Conservation (phyloP, 148 eudicot genomes). For the Arbutus unedo region DNA sequence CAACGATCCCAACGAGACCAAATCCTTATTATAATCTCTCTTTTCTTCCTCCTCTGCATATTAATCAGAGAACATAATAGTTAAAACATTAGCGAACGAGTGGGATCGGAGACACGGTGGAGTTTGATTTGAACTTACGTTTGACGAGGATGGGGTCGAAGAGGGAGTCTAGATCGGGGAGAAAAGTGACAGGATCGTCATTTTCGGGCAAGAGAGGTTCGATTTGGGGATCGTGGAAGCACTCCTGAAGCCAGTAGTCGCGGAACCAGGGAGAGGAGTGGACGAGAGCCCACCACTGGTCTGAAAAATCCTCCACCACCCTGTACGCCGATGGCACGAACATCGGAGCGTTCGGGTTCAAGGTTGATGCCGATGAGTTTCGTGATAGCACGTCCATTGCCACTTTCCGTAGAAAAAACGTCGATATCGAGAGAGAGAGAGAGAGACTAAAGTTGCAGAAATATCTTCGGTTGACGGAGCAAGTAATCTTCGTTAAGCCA, state of each 20-base stretch:
- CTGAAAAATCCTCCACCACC: conserved; percentile 79
- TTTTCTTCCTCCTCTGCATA: conserved; percentile 32
- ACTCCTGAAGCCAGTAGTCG: conserved; percentile 83
- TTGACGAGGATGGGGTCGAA: conserved; percentile 19
- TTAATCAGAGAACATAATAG: neutral
- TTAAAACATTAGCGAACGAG: neutral
- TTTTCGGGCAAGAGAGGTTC: conserved; percentile 18
- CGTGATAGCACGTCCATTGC: conserved; percentile 41
- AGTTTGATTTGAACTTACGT: conserved; percentile 22
- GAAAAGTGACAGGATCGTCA: conserved; percentile 25
- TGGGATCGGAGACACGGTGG: neutral
- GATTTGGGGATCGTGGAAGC: conserved; percentile 47
- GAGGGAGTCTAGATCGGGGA: conserved; percentile 42
- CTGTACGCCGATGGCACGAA: conserved; percentile 68
- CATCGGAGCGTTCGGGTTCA: conserved; percentile 83
- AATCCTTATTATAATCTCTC: conserved; percentile 28
- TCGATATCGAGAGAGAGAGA: neutral
- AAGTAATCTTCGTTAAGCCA: too few species aligned
- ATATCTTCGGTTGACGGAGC: neutral
- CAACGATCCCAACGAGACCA: conserved; percentile 45
- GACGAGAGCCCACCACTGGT: conserved; percentile 79
- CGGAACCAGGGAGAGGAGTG: conserved; percentile 77
- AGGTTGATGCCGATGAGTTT: conserved; percentile 26
- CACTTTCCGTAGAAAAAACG: neutral
- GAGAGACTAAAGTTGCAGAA: neutral